These are phyloP conservation scores for Euphrasia arctica DNA, from an alignment of 305 asterid species.

Conservation along the genomic window DNA sequence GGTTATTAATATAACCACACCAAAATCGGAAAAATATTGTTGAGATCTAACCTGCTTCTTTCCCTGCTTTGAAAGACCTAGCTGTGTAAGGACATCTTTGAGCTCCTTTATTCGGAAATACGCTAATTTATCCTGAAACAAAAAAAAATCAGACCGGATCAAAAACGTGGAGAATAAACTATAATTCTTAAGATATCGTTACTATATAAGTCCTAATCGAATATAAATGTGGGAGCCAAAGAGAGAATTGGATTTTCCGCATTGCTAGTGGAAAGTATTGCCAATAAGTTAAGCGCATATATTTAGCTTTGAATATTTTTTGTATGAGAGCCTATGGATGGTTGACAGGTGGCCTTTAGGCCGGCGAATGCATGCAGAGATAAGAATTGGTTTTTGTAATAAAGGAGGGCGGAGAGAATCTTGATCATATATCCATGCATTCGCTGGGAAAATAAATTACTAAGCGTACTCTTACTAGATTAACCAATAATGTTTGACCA, in stretches of 20 bases:
- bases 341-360: not conserved
- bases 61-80: constrained; percentile 93
- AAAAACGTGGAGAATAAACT: not conserved
- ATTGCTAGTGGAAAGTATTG: not conserved
- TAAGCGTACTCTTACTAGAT: not conserved
- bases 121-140: constrained; percentile 74
- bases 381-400: not conserved
- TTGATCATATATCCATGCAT: not conserved
- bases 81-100: constrained; percentile 85
- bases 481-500: not conserved
- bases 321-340: not conserved
- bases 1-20: constrained; percentile 9
- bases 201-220: not conserved
- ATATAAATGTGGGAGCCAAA: constrained; percentile 1
- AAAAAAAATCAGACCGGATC: constrained; percentile 16
- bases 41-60: constrained; percentile 79
- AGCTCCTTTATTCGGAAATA: constrained; percentile 96
- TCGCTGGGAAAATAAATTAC: not conserved
- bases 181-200: not conserved
- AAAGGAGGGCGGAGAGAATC: not conserved
- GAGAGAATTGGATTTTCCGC: not conserved
- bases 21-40: constrained; percentile 9
- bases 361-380: constrained; percentile 4
- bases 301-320: not conserved
- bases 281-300: not conserved